These are phyloP conservation scores for Zalaria sp. DNA, from an alignment of 2,329 filamentous ascomycete genomes.

Conservation along the genomic window DNA sequence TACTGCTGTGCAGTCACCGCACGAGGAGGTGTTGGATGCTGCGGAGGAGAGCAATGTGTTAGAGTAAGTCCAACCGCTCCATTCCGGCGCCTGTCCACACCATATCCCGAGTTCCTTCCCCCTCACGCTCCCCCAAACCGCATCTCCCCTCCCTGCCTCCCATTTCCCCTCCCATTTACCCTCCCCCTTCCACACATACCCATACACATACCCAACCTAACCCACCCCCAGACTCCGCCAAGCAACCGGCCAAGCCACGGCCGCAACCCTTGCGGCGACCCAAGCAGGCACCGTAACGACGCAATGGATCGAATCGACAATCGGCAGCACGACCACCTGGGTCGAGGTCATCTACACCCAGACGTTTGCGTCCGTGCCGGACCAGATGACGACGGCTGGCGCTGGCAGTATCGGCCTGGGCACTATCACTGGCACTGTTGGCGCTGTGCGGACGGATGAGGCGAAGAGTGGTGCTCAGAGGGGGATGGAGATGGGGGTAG, in stretches of 20 bases:
- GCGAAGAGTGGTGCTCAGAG: not conserved
- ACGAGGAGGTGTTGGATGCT: too few relatives aligned
- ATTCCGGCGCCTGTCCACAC: too few relatives aligned
- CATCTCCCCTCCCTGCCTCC: too few relatives aligned
- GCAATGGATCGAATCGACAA: constrained; percentile 9
- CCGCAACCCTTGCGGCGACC: constrained; percentile 5
- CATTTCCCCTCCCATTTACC: not conserved
- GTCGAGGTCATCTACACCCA: constrained; percentile 16
- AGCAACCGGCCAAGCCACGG: constrained; percentile 6
- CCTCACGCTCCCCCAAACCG: too few relatives aligned
- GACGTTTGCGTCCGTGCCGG: constrained; percentile 15
- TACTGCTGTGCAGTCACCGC: too few relatives aligned
- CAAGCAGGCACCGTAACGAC: constrained; percentile 13
- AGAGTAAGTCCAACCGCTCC: too few relatives aligned
- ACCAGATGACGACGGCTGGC: constrained; percentile 12
- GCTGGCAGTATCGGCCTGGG: constrained; percentile 15
- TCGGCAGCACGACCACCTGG: constrained; percentile 9
- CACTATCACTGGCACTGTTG: constrained; percentile 7
- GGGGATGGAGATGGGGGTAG: not conserved
- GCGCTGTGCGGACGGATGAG: not conserved
- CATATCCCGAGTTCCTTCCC: too few relatives aligned
- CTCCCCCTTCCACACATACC: not conserved
- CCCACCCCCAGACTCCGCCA: constrained; percentile 9
- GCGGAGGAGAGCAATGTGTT: too few relatives aligned
- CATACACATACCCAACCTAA: not conserved